phyloP scores from a whole-genome alignment of 2,329 filamentous ascomycete genomes.

The Arthrobotrys iridis region DNA sequence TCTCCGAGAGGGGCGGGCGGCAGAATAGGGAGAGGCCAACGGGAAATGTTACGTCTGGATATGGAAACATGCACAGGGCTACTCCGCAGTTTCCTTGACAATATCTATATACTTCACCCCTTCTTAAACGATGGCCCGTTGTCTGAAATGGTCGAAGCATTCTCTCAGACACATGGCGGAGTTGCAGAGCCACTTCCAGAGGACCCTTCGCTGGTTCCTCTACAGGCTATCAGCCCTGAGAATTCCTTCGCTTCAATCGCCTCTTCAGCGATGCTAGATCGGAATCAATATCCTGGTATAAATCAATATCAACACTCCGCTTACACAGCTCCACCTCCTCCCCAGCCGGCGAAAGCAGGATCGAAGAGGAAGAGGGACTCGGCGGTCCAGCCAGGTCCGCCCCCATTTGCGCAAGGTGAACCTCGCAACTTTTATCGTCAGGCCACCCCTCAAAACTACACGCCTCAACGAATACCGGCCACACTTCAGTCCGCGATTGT shows the following conservation, averaged over 20 bases:
- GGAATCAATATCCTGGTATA: slow-evolving; percentile 64
- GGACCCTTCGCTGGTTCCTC: slow-evolving; percentile 45
- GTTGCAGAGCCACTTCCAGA: slow-evolving; percentile 54
- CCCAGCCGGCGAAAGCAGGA: slow-evolving; percentile 57
- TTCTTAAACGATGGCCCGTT: slow-evolving; percentile 69
- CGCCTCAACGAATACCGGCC: slow-evolving; percentile 62
- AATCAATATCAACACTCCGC: slow-evolving; percentile 55
- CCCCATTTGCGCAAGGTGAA: slow-evolving; percentile 58
- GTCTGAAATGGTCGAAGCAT: slow-evolving; percentile 66
- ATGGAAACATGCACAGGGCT: slow-evolving; percentile 65
- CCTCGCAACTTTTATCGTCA: slow-evolving; percentile 58
- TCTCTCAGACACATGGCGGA: slow-evolving; percentile 65
- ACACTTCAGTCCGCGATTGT: slow-evolving; percentile 84
- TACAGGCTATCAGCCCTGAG: slow-evolving; percentile 36
- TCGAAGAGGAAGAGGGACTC: slow-evolving; percentile 68
- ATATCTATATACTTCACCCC: slow-evolving; percentile 73
- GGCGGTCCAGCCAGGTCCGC: slow-evolving; percentile 63
- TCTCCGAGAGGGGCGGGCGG: slow-evolving; percentile 51
- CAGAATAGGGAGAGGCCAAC: slow-evolving; percentile 53
- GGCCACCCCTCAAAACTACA: slow-evolving; percentile 62
- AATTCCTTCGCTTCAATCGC: slow-evolving; percentile 52
- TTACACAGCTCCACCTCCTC: slow-evolving; percentile 55
- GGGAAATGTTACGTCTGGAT: slow-evolving; percentile 68
- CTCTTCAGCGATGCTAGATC: slow-evolving; percentile 40
- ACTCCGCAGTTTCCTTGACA: slow-evolving; percentile 68